A percentile compares a stretch with the other conserved stretches of the same genome.
These are phyloP conservation scores for Pyrenophora teres DNA, from an alignment of 2,329 filamentous ascomycete genomes.

Conservation along the genomic window DNA sequence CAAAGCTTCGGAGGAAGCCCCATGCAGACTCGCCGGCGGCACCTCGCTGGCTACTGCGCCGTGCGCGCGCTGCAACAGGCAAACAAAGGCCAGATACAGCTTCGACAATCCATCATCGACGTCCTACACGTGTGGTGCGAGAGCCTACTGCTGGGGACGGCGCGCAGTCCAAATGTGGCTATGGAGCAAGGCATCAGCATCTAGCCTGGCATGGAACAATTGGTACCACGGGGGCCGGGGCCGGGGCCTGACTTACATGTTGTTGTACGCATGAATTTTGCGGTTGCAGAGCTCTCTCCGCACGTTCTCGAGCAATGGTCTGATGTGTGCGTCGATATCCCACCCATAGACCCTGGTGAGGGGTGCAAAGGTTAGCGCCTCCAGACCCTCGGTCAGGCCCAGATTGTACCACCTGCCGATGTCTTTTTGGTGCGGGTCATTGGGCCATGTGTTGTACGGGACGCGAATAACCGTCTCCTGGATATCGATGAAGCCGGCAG, in stretches of 20 bases:
- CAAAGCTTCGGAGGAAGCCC: conserved; percentile 1
- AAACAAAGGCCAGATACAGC: conserved; percentile 15
- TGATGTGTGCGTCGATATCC: conserved; percentile 64
- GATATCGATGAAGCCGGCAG: conserved; percentile 80
- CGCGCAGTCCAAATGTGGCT: conserved; percentile 57
- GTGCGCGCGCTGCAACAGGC: conserved; percentile 12
- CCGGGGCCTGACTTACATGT: conserved; percentile 64
- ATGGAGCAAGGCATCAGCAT: conserved; percentile 39
- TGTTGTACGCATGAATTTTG: conserved; percentile 73
- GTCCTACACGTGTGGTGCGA: conserved; percentile 20
- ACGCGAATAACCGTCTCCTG: conserved; percentile 70
- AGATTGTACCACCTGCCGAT: conserved; percentile 85
- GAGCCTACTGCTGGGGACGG: conserved; percentile 48
- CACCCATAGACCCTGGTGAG: conserved; percentile 69
- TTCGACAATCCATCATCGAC: conserved; percentile 14
- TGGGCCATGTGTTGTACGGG: conserved; percentile 75
- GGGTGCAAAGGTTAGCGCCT: conserved; percentile 74
- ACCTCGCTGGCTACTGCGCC: conserved; percentile 12
- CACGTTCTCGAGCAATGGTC: conserved; percentile 65
- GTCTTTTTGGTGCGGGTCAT: conserved; percentile 66
- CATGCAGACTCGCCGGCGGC: conserved; percentile 8
- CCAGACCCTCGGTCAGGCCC: conserved; percentile 72
- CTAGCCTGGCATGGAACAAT: conserved; percentile 28
- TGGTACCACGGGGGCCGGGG: conserved; percentile 23
- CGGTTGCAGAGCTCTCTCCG: conserved; percentile 71